A percentile compares a stretch with the other conserved stretches of the same genome.
These are phyloP conservation scores for Circinella minor DNA, from an alignment of 371 early-diverging fungal genomes.

Conservation along the genomic window DNA sequence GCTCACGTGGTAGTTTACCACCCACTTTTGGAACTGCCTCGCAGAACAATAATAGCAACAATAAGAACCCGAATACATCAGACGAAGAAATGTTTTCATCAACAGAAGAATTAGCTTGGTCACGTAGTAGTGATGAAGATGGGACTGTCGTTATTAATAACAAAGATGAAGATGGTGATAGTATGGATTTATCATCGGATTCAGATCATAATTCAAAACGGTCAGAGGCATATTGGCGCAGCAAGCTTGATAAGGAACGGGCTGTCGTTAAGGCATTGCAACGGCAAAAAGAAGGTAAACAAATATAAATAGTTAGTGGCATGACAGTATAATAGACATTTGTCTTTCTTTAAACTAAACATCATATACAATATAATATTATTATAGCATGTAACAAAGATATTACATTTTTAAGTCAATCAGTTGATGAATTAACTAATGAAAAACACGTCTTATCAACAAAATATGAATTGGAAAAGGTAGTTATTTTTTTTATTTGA, in stretches of 20 bases:
- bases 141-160: neutral
- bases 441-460: constrained; percentile 34
- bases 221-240: constrained; percentile 14
- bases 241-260: constrained; percentile 39
- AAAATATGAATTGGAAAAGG: constrained; percentile 40
- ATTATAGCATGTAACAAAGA: constrained; percentile 39
- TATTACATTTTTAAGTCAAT: constrained; percentile 37
- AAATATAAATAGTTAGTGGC: neutral
- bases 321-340: neutral
- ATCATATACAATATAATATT: neutral
- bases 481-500: neutral
- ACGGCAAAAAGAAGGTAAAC: constrained; percentile 49
- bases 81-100: constrained; percentile 3
- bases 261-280: constrained; percentile 44
- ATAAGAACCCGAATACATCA: neutral
- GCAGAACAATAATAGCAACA: too few relatives aligned
- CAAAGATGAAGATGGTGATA: constrained; percentile 12
- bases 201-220: constrained; percentile 10
- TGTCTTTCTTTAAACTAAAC: neutral
- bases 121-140: constrained; percentile 7
- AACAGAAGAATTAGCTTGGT: constrained; percentile 1
- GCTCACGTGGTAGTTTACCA: neutral
- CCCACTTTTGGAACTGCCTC: neutral
- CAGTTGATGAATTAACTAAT: constrained; percentile 29
- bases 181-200: neutral